Conservation (phyloP, 179 eudicot genomes). For the Amaranthus tricolor region DNA sequence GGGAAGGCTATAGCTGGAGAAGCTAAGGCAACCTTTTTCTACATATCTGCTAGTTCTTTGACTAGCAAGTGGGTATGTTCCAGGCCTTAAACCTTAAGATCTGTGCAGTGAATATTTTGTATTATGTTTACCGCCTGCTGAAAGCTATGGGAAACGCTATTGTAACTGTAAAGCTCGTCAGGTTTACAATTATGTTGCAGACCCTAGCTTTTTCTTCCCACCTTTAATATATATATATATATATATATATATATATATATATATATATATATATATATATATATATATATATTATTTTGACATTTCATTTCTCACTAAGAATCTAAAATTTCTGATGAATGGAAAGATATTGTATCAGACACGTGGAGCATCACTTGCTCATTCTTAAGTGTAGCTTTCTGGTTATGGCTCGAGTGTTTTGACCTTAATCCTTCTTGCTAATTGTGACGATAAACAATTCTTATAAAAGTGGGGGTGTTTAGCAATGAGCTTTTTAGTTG, state of each 20-base stretch:
- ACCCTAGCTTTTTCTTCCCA: slow-evolving; percentile 6
- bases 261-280: no score
- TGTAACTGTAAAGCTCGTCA: neutral
- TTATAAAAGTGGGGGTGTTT: neutral
- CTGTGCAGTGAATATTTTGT: neutral
- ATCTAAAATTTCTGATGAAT: neutral
- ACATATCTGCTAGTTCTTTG: slow-evolving; percentile 96
- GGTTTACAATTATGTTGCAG: neutral
- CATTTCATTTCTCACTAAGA: neutral
- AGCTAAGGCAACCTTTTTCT: slow-evolving; percentile 98
- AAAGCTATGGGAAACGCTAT: neutral
- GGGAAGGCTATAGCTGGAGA: slow-evolving; percentile 99
- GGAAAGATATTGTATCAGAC: neutral
- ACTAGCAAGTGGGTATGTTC: slow-evolving; percentile 95
- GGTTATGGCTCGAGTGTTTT: neutral
- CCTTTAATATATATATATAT: neutral
- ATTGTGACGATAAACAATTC: neutral
- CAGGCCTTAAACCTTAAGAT: neutral
- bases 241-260: no score
- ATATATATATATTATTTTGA: neutral
- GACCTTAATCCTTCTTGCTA: neutral
- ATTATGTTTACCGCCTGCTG: neutral
- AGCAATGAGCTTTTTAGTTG: no score
- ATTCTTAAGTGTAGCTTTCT: neutral
- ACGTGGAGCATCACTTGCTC: neutral